Conservation (phyloP, 192 early-diverging fungal species). For the Podila epicladia region DNA sequence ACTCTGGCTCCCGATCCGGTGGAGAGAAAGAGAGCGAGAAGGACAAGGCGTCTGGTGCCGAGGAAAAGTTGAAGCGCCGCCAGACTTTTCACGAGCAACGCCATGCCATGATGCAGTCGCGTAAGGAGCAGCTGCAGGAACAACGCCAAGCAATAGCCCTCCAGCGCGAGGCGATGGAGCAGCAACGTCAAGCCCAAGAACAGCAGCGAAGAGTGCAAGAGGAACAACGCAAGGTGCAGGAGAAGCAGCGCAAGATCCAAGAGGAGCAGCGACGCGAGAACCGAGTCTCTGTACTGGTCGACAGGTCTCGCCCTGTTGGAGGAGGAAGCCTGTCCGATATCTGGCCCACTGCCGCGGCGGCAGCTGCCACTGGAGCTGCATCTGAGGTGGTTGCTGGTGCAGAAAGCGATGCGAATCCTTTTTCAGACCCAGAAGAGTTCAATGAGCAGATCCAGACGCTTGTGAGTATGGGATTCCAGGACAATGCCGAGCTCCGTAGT, state of each 20-base stretch:
- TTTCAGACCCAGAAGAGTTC: conserved; percentile 11
- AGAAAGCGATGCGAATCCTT: background rate
- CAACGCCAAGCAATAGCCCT: conserved; percentile 4
- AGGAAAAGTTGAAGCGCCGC: conserved; percentile 37
- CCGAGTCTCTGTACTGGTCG: conserved; percentile 9
- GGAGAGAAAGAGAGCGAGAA: conserved; percentile 18
- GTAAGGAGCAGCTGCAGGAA: conserved; percentile 13
- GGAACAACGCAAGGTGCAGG: background rate
- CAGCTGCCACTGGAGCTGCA: background rate
- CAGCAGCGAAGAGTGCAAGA: conserved; percentile 14
- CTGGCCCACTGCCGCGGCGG: conserved; percentile 17
- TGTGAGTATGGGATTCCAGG: conserved; percentile 36
- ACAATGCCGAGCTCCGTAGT: conserved; percentile 23
- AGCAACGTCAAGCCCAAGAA: conserved; percentile 12
- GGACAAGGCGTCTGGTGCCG: background rate
- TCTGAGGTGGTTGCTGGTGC: background rate
- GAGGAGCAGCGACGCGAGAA: conserved; percentile 19
- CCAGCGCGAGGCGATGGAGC: conserved; percentile 10
- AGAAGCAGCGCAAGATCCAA: conserved; percentile 4
- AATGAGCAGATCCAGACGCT: conserved; percentile 17
- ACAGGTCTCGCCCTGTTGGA: conserved; percentile 10
- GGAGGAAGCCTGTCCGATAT: conserved; percentile 37
- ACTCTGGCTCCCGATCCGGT: conserved; percentile 22
- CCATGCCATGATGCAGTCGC: conserved; percentile 12
- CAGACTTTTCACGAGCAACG: conserved; percentile 45